Evolutionary conservation across 2,329 filamentous ascomycete genomes (phyloP).

Genomic region (Penicillium olsonii): DNA sequence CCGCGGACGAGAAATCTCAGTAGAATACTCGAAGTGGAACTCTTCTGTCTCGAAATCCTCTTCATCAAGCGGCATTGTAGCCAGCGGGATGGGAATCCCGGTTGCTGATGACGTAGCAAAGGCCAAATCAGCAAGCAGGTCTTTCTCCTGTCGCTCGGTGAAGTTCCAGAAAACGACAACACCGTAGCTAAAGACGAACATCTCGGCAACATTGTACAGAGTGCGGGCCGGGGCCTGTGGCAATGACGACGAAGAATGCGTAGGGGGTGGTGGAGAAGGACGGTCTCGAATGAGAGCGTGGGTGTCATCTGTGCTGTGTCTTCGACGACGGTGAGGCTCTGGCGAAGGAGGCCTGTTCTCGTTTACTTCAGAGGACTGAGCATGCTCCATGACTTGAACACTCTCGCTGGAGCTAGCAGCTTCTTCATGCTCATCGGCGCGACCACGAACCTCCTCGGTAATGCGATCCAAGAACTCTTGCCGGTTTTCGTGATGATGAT

Average conservation of each 20-base stretch:
- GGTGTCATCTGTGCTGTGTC: conserved; percentile 26
- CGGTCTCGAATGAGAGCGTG: conserved; percentile 22
- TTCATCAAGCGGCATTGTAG: conserved; percentile 77
- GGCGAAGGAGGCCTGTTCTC: conserved; percentile 2
- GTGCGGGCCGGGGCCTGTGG: conserved; percentile 62
- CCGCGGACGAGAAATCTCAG: conserved; percentile 78
- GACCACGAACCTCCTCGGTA: conserved; percentile 15
- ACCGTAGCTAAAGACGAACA: conserved; percentile 96
- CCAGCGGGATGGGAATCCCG: conserved; percentile 59
- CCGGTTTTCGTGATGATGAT: conserved; percentile 11
- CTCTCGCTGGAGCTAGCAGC: conserved; percentile 3
- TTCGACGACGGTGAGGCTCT: conserved; percentile 21
- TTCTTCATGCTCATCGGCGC: conserved; percentile 8
- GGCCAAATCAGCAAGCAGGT: conserved; percentile 89
- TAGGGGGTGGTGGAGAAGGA: conserved; percentile 49
- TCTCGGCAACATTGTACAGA: conserved; percentile 73
- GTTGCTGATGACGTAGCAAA: conserved; percentile 63
- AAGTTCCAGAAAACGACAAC: conserved; percentile 99
- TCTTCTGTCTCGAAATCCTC: conserved; percentile 96
- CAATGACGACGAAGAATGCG: conserved; percentile 13
- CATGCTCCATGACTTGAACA: neutral
- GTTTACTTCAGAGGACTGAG: conserved; percentile 1
- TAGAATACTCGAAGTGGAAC: conserved; percentile 97
- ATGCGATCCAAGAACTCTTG: conserved; percentile 15
- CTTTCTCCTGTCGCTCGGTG: conserved; percentile 91